phyloP scores from a whole-genome alignment of 2,329 filamentous ascomycete species.

The Penicillium sp. region DNA sequence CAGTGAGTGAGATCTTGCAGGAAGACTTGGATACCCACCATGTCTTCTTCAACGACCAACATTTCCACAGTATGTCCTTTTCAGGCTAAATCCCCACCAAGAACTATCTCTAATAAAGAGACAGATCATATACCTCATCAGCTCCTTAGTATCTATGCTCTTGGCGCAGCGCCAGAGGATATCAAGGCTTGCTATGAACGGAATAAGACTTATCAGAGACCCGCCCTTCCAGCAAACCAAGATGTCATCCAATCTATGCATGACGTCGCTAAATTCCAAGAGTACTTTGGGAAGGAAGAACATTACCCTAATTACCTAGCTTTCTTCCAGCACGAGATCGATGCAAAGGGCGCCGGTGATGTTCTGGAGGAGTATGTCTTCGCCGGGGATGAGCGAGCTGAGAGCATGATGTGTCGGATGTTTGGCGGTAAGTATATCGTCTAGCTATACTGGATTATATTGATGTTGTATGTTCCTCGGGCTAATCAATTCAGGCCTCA shows the following conservation, averaged over 20 bases:
- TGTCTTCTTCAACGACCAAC: constrained; percentile 73
- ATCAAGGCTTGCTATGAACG: constrained; percentile 65
- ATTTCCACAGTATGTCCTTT: constrained; percentile 63
- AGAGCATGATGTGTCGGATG: constrained; percentile 68
- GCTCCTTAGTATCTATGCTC: constrained; percentile 72
- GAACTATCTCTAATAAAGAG: constrained; percentile 4
- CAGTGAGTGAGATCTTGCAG: constrained; percentile 68
- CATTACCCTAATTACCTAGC: constrained; percentile 72
- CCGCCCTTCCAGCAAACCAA: constrained; percentile 49
- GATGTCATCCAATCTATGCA: constrained; percentile 57
- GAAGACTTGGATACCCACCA: constrained; percentile 71
- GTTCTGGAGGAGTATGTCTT: constrained; percentile 70
- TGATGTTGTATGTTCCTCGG: not conserved
- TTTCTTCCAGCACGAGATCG: constrained; percentile 75
- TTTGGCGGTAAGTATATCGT: constrained; percentile 56
- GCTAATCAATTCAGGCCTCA: constrained; percentile 51
- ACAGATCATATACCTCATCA: constrained; percentile 75
- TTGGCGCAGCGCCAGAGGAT: constrained; percentile 62
- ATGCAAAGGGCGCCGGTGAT: constrained; percentile 59
- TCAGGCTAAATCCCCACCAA: not conserved
- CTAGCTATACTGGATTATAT: constrained; percentile 4
- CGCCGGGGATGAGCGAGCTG: constrained; percentile 60
- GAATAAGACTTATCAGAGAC: constrained; percentile 68
- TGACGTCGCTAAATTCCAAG: constrained; percentile 57
- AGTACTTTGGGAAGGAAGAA: constrained; percentile 62